Conservation (phyloP, 176 grass and related monocot species). For the Lolium perenne region DNA sequence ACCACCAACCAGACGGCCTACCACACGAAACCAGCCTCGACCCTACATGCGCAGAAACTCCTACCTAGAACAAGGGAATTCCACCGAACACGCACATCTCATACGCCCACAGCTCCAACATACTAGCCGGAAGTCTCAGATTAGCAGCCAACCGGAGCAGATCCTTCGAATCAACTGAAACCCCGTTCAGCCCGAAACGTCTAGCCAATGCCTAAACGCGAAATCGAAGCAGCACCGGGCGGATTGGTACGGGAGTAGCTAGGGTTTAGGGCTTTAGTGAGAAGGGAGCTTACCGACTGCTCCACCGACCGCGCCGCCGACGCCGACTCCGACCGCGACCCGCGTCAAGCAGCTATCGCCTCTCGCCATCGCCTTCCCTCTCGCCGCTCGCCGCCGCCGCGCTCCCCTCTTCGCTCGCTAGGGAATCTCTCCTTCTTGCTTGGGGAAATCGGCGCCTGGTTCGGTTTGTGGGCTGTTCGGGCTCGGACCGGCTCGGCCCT, state of each 20-base stretch:
- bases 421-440: slow-evolving; percentile 11
- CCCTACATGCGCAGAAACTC: background rate
- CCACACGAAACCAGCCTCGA: background rate
- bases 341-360: slow-evolving; percentile 72
- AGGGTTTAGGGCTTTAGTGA: slow-evolving; percentile 60
- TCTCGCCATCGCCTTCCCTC: slow-evolving; percentile 52
- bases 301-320: slow-evolving; percentile 84
- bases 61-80: background rate
- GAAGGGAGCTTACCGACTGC: slow-evolving; percentile 65
- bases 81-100: background rate
- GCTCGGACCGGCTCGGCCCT: background rate
- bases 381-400: background rate
- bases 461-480: slow-evolving; percentile 44
- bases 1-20: slow-evolving; percentile 2
- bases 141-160: slow-evolving; percentile 8
- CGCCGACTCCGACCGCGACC: slow-evolving; percentile 66
- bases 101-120: background rate
- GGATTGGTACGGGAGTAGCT: background rate
- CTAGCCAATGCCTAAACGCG: background rate
- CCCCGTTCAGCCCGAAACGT: background rate
- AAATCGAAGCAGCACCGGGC: background rate
- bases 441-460: background rate
- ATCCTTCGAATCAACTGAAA: background rate
- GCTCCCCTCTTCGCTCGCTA: background rate
- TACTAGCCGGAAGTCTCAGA: slow-evolving; percentile 2